A percentile compares a stretch with the other conserved stretches of the same genome.
phyloP scores from a whole-genome alignment of 306 rosid species.

The Fagus crenata region DNA sequence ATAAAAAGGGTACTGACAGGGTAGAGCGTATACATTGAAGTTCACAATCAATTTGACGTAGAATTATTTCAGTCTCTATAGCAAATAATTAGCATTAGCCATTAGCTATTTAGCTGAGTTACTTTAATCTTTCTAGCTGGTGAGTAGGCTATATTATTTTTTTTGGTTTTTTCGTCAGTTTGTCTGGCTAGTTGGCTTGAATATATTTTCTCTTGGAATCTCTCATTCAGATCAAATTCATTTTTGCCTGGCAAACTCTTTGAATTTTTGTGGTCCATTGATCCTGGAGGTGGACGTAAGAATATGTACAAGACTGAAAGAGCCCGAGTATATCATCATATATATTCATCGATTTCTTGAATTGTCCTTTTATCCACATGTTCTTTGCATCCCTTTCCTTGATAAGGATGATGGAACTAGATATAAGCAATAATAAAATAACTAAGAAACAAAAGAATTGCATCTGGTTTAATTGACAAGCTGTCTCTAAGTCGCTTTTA shows the following conservation, averaged over 20 bases:
- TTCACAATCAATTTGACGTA: not conserved
- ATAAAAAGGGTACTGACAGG: not conserved
- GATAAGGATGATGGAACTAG: too few species aligned
- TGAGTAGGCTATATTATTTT: not conserved
- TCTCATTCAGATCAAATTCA: not conserved
- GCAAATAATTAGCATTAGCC: not conserved
- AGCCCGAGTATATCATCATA: not conserved
- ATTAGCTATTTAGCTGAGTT: not conserved
- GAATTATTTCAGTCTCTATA: not conserved
- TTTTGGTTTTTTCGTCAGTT: not conserved
- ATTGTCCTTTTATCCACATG: too few species aligned
- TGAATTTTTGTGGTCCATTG: not conserved
- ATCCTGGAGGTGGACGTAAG: not conserved
- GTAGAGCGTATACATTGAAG: not conserved
- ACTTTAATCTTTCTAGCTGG: not conserved
- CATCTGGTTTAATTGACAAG: too few species aligned
- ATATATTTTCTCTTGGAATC: not conserved
- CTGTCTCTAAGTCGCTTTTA: too few species aligned
- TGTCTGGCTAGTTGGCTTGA: not conserved
- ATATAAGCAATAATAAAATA: too few species aligned
- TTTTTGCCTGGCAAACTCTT: not conserved
- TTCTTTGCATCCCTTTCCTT: too few species aligned
- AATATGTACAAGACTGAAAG: not conserved
- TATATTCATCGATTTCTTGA: not conserved
- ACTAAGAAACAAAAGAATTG: too few species aligned